Conservation (phyloP, 371 early-diverging fungal species). For the Funneliformis caledonium region DNA sequence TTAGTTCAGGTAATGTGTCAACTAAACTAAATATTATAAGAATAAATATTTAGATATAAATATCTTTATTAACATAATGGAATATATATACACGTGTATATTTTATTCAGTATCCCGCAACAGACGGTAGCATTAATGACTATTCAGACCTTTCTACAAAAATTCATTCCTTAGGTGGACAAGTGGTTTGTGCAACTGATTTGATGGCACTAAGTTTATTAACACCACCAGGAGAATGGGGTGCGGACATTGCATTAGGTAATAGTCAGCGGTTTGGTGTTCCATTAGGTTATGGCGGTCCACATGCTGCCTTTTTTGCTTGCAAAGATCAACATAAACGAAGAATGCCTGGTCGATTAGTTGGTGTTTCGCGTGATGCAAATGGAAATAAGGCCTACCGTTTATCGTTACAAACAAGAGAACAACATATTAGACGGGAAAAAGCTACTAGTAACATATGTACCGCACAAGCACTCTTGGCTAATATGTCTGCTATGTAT, state of each 20-base stretch:
- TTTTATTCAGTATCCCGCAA: conserved; percentile 83
- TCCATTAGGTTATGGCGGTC: conserved; percentile 97
- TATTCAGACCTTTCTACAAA: conserved; percentile 76
- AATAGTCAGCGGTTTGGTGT: conserved; percentile 97
- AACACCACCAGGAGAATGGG: conserved; percentile 93
- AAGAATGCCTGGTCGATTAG: conserved; percentile 93
- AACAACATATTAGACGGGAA: conserved; percentile 98
- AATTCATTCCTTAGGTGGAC: conserved; percentile 82
- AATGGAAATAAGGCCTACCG: conserved; percentile 90
- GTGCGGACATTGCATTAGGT: conserved; percentile 96
- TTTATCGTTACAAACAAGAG: conserved; percentile 94
- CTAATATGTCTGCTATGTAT: conserved; percentile 94
- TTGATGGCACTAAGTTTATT: conserved; percentile 91
- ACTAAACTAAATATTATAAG: not conserved
- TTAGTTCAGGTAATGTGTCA: conserved; percentile 75
- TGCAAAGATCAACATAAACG: conserved; percentile 91
- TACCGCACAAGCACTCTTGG: conserved; percentile 93
- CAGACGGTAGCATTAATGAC: conserved; percentile 83
- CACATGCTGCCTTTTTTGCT: conserved; percentile 99
- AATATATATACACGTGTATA: not conserved
- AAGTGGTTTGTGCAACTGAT: conserved; percentile 92
- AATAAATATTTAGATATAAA: not conserved
- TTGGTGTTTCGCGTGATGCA: conserved; percentile 94
- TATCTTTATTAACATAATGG: too few species aligned
- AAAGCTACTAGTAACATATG: conserved; percentile 98